Evolutionary conservation across 108 stramenopile genomes (phyloP).

Genomic region (Cylindrotheca closterium): DNA sequence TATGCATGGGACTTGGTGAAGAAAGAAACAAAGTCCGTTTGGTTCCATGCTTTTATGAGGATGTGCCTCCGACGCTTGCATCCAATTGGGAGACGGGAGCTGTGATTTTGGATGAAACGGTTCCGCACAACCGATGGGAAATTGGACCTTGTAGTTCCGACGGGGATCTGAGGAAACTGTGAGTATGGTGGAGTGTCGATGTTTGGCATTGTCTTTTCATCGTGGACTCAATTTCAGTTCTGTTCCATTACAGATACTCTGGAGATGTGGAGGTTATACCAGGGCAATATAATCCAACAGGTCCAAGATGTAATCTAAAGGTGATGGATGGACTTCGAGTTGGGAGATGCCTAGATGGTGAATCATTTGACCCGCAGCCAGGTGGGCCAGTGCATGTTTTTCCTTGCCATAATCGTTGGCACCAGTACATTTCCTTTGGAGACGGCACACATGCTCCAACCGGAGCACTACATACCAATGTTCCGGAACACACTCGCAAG

Average conservation of each 20-base stretch:
- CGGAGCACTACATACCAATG: constrained; percentile 58
- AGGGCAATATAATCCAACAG: constrained; percentile 62
- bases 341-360: constrained; percentile 79
- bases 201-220: background rate
- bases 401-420: constrained; percentile 80
- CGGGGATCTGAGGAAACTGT: constrained; percentile 65
- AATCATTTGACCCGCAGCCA: constrained; percentile 54
- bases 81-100: constrained; percentile 80
- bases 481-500: constrained; percentile 59
- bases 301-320: constrained; percentile 75
- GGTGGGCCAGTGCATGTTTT: constrained; percentile 72
- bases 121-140: constrained; percentile 77
- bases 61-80: constrained; percentile 61
- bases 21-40: constrained; percentile 50
- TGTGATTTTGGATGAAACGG: constrained; percentile 78
- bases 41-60: constrained; percentile 79
- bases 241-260: constrained; percentile 28
- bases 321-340: constrained; percentile 70
- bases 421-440: constrained; percentile 87
- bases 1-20: constrained; percentile 72
- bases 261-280: constrained; percentile 64
- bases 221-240: background rate
- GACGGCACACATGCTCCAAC: constrained; percentile 64
- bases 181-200: constrained; percentile 14
- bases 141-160: constrained; percentile 85